Conservation (phyloP, 768 basidiomycete genomes). For the Lyophyllum semitale region DNA sequence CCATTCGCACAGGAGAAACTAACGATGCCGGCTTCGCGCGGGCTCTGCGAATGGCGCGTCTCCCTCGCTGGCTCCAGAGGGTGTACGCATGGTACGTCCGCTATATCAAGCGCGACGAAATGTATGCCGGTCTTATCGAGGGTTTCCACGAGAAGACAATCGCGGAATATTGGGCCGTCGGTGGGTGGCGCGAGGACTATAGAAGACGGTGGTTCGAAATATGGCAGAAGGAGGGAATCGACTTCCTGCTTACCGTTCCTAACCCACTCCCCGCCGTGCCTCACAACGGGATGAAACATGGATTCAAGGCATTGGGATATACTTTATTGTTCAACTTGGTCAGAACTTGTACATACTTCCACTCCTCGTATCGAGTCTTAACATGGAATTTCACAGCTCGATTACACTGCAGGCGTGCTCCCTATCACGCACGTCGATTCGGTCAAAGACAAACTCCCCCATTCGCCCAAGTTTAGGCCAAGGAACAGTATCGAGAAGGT, state of each 20-base stretch:
- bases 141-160: constrained; percentile 45
- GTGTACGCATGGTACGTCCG: constrained; percentile 54
- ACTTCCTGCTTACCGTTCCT: constrained; percentile 61
- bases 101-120: constrained; percentile 50
- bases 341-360: neutral
- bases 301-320: constrained; percentile 56
- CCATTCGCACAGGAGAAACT: constrained; percentile 12
- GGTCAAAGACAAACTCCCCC: constrained; percentile 38
- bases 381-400: constrained; percentile 33
- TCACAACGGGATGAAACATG: constrained; percentile 52
- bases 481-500: constrained; percentile 47
- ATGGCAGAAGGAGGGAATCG: constrained; percentile 43
- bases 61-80: constrained; percentile 48
- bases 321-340: constrained; percentile 66
- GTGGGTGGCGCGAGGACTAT: constrained; percentile 48
- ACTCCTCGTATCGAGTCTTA: neutral
- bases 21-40: constrained; percentile 20
- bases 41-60: constrained; percentile 37
- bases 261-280: constrained; percentile 58
- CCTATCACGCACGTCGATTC: constrained; percentile 57
- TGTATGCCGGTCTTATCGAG: constrained; percentile 56
- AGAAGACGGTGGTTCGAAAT: constrained; percentile 43
- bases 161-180: constrained; percentile 46
- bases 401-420: constrained; percentile 56
- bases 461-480: constrained; percentile 27